These are phyloP conservation scores for Fusarium hostae DNA, from an alignment of 2,329 filamentous ascomycete species.

Conservation along the genomic window DNA sequence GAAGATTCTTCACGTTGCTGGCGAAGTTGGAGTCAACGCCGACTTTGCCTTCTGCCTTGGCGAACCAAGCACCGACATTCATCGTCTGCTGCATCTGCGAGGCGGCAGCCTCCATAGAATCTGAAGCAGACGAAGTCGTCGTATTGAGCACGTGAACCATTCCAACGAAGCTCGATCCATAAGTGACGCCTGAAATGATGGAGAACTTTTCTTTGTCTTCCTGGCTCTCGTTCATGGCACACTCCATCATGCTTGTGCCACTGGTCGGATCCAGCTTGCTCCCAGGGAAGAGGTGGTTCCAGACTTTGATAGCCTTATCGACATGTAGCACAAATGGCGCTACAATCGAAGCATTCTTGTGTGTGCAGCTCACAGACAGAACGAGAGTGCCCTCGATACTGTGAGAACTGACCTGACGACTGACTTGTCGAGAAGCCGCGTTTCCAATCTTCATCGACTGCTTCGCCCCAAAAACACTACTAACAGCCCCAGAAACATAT, in stretches of 20 bases:
- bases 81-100: slow-evolving; percentile 6
- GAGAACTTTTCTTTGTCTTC: background rate
- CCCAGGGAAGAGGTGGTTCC: slow-evolving; percentile 10
- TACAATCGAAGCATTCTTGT: slow-evolving; percentile 30
- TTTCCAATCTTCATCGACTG: background rate
- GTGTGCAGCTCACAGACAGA: slow-evolving; percentile 18
- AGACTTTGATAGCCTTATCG: slow-evolving; percentile 32
- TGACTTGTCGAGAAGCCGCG: background rate
- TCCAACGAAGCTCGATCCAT: slow-evolving; percentile 16
- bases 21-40: slow-evolving; percentile 16
- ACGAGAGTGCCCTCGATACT: slow-evolving; percentile 21
- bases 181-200: slow-evolving; percentile 7
- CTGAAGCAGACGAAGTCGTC: background rate
- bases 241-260: background rate
- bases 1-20: slow-evolving; percentile 25
- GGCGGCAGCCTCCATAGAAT: background rate
- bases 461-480: background rate
- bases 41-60: background rate
- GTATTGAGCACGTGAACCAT: slow-evolving; percentile 18
- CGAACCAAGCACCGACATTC: slow-evolving; percentile 14
- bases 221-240: background rate
- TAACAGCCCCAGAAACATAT: background rate
- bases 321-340: slow-evolving; percentile 25
- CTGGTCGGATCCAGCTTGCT: background rate
- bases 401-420: background rate